These are phyloP conservation scores for Kokia cookei DNA, from an alignment of 441 rosid genomes.

Conservation along the genomic window DNA sequence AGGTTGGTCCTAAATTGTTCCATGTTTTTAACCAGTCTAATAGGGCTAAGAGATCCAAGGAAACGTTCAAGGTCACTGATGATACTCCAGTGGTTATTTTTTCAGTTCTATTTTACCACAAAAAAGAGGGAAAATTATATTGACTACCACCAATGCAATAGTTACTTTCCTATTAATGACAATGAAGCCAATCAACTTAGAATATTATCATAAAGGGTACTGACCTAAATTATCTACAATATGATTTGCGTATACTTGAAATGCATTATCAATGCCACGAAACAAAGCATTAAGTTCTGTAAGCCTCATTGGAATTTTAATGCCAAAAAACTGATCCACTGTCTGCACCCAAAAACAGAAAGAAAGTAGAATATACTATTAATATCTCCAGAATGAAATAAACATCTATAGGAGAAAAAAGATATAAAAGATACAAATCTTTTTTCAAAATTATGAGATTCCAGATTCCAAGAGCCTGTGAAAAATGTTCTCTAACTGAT, in stretches of 20 bases:
- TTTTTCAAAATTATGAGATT: background rate
- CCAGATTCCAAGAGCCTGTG: background rate
- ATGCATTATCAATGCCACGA: constrained; percentile 91
- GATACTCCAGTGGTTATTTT: background rate
- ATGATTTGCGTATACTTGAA: constrained; percentile 85
- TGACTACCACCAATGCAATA: background rate
- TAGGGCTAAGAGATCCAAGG: background rate
- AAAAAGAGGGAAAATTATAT: background rate
- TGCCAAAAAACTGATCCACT: constrained; percentile 86
- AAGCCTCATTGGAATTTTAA: constrained; percentile 90
- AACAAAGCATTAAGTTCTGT: constrained; percentile 66
- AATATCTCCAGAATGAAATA: background rate
- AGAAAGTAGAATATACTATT: background rate
- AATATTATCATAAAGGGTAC: constrained; percentile 21
- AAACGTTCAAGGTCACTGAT: background rate
- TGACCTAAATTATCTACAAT: constrained; percentile 77
- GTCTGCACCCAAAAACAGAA: constrained; percentile 61
- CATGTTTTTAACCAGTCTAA: background rate
- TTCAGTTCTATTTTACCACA: background rate
- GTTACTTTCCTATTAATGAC: background rate
- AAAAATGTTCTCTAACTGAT: background rate
- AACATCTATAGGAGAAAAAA: too few species aligned
- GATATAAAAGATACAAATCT: background rate
- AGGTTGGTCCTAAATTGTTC: background rate
- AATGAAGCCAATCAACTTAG: constrained; percentile 4